A percentile compares a stretch with the other conserved stretches of the same genome.
phyloP scores from a whole-genome alignment of 768 basidiomycete genomes.

The Porphyrellus cyaneotinctus region DNA sequence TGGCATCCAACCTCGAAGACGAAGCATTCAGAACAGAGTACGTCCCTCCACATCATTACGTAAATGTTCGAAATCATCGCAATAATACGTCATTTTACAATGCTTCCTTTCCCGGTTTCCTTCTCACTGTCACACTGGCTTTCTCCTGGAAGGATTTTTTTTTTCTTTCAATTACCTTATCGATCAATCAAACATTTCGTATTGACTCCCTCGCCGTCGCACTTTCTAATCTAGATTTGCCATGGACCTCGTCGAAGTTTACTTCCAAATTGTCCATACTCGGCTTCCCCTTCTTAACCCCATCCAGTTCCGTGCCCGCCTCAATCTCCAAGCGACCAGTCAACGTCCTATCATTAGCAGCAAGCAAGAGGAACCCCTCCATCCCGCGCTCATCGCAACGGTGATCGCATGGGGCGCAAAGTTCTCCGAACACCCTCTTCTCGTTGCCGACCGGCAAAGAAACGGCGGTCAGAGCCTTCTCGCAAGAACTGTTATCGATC shows the following conservation, averaged over 20 bases:
- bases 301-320: constrained; percentile 68
- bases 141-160: constrained; percentile 18
- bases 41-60: constrained; percentile 41
- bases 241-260: constrained; percentile 90
- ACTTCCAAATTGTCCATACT: constrained; percentile 89
- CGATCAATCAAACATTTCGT: constrained; percentile 10
- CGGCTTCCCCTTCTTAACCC: constrained; percentile 87
- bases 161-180: constrained; percentile 29
- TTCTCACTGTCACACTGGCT: constrained; percentile 21
- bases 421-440: constrained; percentile 86
- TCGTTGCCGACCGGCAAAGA: constrained; percentile 72
- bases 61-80: constrained; percentile 24
- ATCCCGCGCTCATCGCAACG: constrained; percentile 77
- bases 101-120: constrained; percentile 15
- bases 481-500: constrained; percentile 71
- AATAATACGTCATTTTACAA: constrained; percentile 20
- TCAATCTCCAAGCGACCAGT: constrained; percentile 40
- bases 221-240: constrained; percentile 59
- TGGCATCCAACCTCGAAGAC: constrained; percentile 66
- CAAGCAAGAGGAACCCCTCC: constrained; percentile 44
- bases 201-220: constrained; percentile 6
- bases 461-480: constrained; percentile 70
- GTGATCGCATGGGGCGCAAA: constrained; percentile 91
- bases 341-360: constrained; percentile 21
- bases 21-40: constrained; percentile 80